Conservation (phyloP, 441 rosid genomes). For the Populus tomentosa region DNA sequence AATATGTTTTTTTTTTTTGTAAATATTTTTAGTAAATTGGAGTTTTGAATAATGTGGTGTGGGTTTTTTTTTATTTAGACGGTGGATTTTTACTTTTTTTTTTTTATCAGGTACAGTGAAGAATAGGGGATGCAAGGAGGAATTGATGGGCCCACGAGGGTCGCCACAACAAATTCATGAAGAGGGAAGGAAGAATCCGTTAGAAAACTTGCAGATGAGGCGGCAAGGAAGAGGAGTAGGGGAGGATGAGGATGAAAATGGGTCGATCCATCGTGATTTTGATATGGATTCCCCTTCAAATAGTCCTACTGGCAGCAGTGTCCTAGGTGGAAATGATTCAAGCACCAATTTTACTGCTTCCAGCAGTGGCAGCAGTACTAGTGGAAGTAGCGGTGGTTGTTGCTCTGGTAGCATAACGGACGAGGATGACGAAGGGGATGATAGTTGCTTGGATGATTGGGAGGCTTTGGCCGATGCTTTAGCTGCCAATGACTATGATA, state of each 20-base stretch:
- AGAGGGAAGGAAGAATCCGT: slow-evolving; percentile 30
- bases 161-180: slow-evolving; percentile 2
- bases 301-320: slow-evolving; percentile 47
- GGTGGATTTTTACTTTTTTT: slow-evolving; percentile 1
- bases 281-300: slow-evolving; percentile 59
- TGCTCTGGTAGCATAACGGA: slow-evolving; percentile 58
- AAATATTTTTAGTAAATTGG: neutral
- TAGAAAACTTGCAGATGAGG: slow-evolving; percentile 40
- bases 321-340: slow-evolving; percentile 38
- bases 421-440: slow-evolving; percentile 58
- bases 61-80: slow-evolving; percentile 3
- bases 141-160: slow-evolving; percentile 13
- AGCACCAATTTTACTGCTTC: slow-evolving; percentile 46
- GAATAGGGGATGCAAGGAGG: slow-evolving; percentile 50
- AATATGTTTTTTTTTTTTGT: neutral
- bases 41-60: neutral
- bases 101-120: slow-evolving; percentile 38
- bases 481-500: slow-evolving; percentile 55
- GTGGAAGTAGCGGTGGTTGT: slow-evolving; percentile 59
- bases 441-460: slow-evolving; percentile 87
- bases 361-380: slow-evolving; percentile 41
- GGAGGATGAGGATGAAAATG: slow-evolving; percentile 24
- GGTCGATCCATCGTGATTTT: slow-evolving; percentile 44
- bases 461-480: slow-evolving; percentile 93
- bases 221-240: neutral